Base-by-base conservation (phyloP, 2,329 filamentous ascomycete species). In the Venturiaceae sp. region DNA sequence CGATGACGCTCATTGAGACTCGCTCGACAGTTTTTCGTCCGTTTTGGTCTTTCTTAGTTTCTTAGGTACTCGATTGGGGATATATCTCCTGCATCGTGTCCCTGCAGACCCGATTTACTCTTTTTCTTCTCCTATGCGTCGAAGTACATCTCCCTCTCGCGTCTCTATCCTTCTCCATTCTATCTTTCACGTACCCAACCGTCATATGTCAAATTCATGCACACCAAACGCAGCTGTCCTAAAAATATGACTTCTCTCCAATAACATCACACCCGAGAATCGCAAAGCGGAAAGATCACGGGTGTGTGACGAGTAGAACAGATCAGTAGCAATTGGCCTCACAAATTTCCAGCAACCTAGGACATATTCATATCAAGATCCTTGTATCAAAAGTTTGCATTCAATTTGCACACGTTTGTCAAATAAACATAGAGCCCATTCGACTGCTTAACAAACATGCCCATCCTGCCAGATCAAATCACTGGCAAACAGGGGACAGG, bases 401-500 rank as follows among this genome's bases (percentile, higher is more conserved):
- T 23, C 11, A 23, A 26, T 50, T 50, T 50, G 44, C 26, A 30
- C 30, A 28, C 26, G 44, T 50, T 50, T 50, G 44, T 26, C 44
- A 50, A n/a, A 14, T 23, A 46, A 46, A 46, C 41, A 46, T 21
- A 46, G 14, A 23, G 30, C 19, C 19, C 44, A 8, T 26, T 5
- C 14, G 13, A 23, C 28, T 14, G 21, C 21, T n/a, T 9, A 50
- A n/a, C 23, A 50, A 50, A 46, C 11, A 56, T 56, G 53, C 28
- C 19, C n/a, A 44, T 39, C n/a, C 19, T 56, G 34, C 53, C 28
- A 26, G 34, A 56, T 56, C 14, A 23, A 41, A 56, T 44, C 7
- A 44, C 53, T 13, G 53, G 53, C 53, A 56, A 56, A 32, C 53
- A 56, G 53, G 16, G 16, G 3, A 28, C 28, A 32, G 55, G 41